phyloP scores from a whole-genome alignment of 306 rosid genomes.

The Sophora flavescens region DNA sequence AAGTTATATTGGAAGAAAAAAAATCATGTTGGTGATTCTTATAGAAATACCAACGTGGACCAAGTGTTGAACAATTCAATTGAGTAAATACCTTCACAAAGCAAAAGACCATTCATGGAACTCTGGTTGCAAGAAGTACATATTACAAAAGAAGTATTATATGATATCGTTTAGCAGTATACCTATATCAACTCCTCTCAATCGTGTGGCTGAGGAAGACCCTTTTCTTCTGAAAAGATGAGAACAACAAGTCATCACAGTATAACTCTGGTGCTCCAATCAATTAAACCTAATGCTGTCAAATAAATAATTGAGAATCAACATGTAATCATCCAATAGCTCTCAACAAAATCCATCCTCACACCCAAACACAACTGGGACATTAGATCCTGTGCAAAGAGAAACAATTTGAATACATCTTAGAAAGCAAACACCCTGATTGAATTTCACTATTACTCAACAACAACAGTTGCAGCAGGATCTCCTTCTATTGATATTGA shows the following conservation, averaged over 20 bases:
- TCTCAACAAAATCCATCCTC: constrained; percentile 3
- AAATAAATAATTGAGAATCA: constrained; percentile 44
- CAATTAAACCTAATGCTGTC: constrained; percentile 47
- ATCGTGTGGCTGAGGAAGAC: constrained; percentile 47
- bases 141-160: constrained; percentile 1
- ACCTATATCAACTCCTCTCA: constrained; percentile 59
- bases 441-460: constrained; percentile 10
- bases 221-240: constrained; percentile 47
- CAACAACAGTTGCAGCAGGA: not conserved
- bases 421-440: not conserved
- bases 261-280: constrained; percentile 43
- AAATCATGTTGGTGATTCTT: constrained; percentile 6
- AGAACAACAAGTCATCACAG: constrained; percentile 72
- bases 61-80: constrained; percentile 6
- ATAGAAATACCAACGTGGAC: not conserved
- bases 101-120: not conserved
- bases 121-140: not conserved
- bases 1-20: not conserved
- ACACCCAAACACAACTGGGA: not conserved
- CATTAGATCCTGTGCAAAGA: not conserved
- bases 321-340: constrained; percentile 19
- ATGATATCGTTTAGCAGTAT: constrained; percentile 5
- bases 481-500: not conserved
- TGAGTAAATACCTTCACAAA: not conserved
- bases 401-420: not conserved